phyloP scores from a whole-genome alignment of 768 basidiomycete genomes.

The Postia placenta region DNA sequence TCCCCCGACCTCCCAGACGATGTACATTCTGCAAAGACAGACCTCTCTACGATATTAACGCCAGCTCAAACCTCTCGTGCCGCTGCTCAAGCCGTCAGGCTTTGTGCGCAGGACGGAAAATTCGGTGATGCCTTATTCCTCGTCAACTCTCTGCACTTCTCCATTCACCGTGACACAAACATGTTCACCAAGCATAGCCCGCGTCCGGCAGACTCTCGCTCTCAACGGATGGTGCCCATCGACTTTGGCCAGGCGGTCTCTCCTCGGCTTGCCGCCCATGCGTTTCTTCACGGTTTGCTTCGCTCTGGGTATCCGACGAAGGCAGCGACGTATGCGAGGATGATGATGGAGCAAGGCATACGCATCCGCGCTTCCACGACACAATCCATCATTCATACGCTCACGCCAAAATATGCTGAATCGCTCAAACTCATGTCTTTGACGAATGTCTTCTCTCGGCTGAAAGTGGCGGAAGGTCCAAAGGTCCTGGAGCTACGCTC shows the following conservation, averaged over 20 bases:
- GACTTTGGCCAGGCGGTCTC: constrained; percentile 47
- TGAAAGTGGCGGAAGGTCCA: constrained; percentile 3
- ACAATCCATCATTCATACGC: constrained; percentile 33
- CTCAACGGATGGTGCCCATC: constrained; percentile 23
- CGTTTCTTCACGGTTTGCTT: constrained; percentile 58
- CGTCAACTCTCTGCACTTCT: constrained; percentile 42
- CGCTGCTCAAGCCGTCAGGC: constrained; percentile 47
- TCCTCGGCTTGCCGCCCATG: constrained; percentile 55
- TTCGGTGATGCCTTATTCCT: constrained; percentile 48
- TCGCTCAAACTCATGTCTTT: constrained; percentile 10
- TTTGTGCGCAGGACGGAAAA: constrained; percentile 34
- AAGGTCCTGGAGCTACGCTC: constrained; percentile 25
- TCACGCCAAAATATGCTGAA: constrained; percentile 16
- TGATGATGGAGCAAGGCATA: constrained; percentile 51
- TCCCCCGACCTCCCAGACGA: too few species aligned
- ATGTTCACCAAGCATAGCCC: constrained; percentile 22
- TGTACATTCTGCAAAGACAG: neutral
- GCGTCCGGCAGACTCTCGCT: neutral
- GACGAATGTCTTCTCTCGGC: constrained; percentile 1
- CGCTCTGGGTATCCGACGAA: constrained; percentile 41
- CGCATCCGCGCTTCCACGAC: constrained; percentile 44
- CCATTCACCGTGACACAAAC: neutral
- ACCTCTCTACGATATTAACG: constrained; percentile 8
- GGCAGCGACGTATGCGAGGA: constrained; percentile 42
- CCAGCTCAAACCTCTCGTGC: constrained; percentile 25